phyloP scores from a whole-genome alignment of 345 rosid species.

The Salix caprea region DNA sequence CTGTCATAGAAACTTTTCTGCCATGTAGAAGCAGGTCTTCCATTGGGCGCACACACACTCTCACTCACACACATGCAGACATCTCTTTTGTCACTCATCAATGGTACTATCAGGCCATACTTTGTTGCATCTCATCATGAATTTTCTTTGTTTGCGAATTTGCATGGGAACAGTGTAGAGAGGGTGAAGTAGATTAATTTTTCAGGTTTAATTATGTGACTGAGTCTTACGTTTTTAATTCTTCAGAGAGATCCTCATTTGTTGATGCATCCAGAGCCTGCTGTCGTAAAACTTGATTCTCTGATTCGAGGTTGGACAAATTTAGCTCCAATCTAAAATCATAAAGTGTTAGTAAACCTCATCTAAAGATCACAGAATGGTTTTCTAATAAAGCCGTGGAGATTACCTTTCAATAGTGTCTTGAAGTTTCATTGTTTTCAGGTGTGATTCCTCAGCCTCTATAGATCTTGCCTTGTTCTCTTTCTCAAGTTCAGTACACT shows the following conservation, averaged over 20 bases:
- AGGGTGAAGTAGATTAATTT: not conserved
- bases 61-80: not conserved
- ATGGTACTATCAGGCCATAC: not conserved
- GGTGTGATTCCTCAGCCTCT: constrained; percentile 52
- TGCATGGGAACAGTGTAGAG: not conserved
- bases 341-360: constrained; percentile 8
- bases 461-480: constrained; percentile 33
- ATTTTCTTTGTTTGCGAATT: not conserved
- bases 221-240: constrained; percentile 35
- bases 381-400: not conserved
- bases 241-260: constrained; percentile 37
- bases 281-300: constrained; percentile 67
- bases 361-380: constrained; percentile 3
- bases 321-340: constrained; percentile 44
- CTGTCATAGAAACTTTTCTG: not conserved
- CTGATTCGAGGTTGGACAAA: constrained; percentile 56
- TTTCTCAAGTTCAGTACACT: constrained; percentile 36
- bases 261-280: constrained; percentile 49
- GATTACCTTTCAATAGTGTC: constrained; percentile 46
- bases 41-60: not conserved
- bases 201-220: not conserved
- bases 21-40: not conserved
- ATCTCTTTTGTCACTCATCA: not conserved
- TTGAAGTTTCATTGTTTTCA: constrained; percentile 40
- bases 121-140: not conserved